Percentiles rank a stretch among this genome's conserved stretches.
Conservation (phyloP, 129 eudicot species). For the Oenanthe sinensis region DNA sequence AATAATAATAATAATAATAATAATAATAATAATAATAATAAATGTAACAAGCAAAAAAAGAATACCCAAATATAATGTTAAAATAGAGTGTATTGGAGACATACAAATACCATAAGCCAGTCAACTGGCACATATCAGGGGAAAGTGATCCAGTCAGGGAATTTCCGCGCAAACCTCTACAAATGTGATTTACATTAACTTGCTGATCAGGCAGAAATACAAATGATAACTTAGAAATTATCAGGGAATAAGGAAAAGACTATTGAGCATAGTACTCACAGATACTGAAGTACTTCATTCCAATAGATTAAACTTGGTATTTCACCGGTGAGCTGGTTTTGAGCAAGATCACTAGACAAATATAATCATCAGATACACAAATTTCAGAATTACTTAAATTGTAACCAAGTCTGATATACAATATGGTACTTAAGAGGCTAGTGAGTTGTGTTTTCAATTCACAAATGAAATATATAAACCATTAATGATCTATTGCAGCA, state of each 20-base stretch:
- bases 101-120: constrained; percentile 94
- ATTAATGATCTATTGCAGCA: neutral
- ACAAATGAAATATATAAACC: neutral
- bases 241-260: neutral
- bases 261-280: constrained; percentile 34
- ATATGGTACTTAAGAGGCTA: neutral
- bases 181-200: neutral
- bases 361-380: neutral
- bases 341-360: constrained; percentile 61
- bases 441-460: neutral
- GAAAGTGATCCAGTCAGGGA: constrained; percentile 66
- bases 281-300: constrained; percentile 83
- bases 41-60: neutral
- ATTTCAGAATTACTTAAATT: neutral
- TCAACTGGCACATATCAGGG: constrained; percentile 83
- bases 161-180: constrained; percentile 71
- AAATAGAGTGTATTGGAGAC: constrained; percentile 11
- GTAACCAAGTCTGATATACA: neutral
- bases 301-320: constrained; percentile 82
- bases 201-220: neutral
- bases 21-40: too few relatives aligned
- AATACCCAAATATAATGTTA: neutral
- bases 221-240: neutral
- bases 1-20: too few relatives aligned
- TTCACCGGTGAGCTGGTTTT: constrained; percentile 65